Base-by-base conservation (phyloP, 2,329 filamentous ascomycete genomes). In the Penicillium olsonii region DNA sequence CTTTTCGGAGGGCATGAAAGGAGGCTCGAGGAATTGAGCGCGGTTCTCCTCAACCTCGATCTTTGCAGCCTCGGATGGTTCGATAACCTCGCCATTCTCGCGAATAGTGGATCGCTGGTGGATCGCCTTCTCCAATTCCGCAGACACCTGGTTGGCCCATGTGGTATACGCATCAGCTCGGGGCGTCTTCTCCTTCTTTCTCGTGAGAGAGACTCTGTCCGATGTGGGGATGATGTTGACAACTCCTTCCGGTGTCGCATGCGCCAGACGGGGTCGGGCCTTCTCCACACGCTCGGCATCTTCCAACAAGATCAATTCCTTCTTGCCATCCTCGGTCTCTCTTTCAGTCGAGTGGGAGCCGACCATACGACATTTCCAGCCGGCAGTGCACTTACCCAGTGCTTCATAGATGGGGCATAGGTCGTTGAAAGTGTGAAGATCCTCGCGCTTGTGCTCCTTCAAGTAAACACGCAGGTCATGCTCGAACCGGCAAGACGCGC, bases 361-460 rank as follows among this genome's bases (percentile, higher is more conserved):
- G 27, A 90, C 87, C 65, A 96, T 95, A 18, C 92, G 87, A 68
- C 94, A 99, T 68, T 92, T 95, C 92, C 92, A 99, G 5, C 94
- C 94, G 12, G 87, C 83, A 41, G 83, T 80, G 63, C 94, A 99
- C 54, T 79, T 83, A 11, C 92, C 92, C 56, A 87, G 83, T 14
- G 78, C 77, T 57, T 89, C 85, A 69, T 84, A 96, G 8, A 95
- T 81, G 0, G 92, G 92, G 65, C 94, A 99, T 54, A 87, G 78
- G 6, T 89, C 87, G 35, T 78, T 80, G 62, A 95, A 87, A 0
- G 87, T 90, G 5, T 81, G 80, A 33, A 96, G 78, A 64, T 97
- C 90, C 52, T 84, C 84, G 37, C 90, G 84, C 57, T 92, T 92
- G 53, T 91, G 88, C 48, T 94, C 84, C 26, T 81, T 82, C 41